Conservation (phyloP, 495 filamentous ascomycete genomes). For the Penicillium goetzii region DNA sequence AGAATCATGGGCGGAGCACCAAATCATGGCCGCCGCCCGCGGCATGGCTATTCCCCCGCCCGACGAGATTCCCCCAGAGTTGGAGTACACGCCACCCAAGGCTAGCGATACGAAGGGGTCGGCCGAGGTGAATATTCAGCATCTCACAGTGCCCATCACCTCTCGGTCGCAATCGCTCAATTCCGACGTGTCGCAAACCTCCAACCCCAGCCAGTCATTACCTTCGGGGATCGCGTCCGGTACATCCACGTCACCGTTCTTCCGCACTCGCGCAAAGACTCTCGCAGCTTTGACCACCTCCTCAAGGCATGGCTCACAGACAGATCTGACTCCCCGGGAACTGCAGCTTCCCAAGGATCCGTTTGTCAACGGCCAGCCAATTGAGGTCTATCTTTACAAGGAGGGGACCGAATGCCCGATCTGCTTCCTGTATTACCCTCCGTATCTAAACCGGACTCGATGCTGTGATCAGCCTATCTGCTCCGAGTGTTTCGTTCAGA, state of each 20-base stretch:
- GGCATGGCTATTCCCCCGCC: slow-evolving; percentile 82
- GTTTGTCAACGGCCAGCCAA: slow-evolving; percentile 85
- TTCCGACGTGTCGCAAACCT: slow-evolving; percentile 63
- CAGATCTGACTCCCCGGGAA: slow-evolving; percentile 75
- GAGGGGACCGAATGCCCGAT: slow-evolving; percentile 90
- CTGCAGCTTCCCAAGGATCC: slow-evolving; percentile 80
- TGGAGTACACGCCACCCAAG: slow-evolving; percentile 54
- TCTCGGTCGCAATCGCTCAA: slow-evolving; percentile 73
- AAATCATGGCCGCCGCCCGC: slow-evolving; percentile 88
- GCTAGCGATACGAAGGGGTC: slow-evolving; percentile 44
- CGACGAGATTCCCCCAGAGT: slow-evolving; percentile 76
- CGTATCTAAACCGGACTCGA: slow-evolving; percentile 91
- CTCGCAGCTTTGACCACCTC: slow-evolving; percentile 76
- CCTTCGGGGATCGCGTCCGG: slow-evolving; percentile 57
- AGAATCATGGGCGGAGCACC: slow-evolving; percentile 88
- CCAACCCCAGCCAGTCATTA: slow-evolving; percentile 53
- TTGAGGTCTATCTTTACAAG: slow-evolving; percentile 94
- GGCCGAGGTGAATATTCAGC: slow-evolving; percentile 56
- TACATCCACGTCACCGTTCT: slow-evolving; percentile 64
- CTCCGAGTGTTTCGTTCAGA: slow-evolving; percentile 98
- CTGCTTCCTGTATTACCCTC: slow-evolving; percentile 94
- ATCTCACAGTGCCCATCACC: slow-evolving; percentile 75
- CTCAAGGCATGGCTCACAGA: slow-evolving; percentile 66
- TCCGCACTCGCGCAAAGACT: slow-evolving; percentile 77
- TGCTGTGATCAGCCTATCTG: slow-evolving; percentile 98